Base-by-base conservation (phyloP, 768 basidiomycete species). In the Termitomyces sp. region DNA sequence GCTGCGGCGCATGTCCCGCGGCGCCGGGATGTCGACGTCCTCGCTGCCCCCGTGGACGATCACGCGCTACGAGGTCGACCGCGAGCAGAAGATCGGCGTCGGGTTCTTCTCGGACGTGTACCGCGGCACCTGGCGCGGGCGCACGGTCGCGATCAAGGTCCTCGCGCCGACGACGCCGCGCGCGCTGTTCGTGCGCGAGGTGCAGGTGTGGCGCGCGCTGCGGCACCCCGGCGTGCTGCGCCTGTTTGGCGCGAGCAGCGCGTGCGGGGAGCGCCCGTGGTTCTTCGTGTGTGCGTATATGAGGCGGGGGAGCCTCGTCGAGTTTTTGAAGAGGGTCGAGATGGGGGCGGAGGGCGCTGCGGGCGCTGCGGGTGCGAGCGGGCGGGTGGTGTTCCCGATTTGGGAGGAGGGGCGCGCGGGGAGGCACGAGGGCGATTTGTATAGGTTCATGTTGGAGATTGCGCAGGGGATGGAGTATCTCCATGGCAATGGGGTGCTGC, bases 401-500 rank as follows among this genome's bases (percentile, higher is more conserved):
- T 41, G 48, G 55, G 56, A 55, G 39, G 49, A 53, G 31, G 31
- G 52, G 4, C 20, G 12, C 7, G 39, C 1, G 22, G 20, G 12
- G 20, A 22, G 6, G 20, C 12, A 9, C 16, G 57, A 54, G 29
- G 70, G 72, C 18, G 82, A 87, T 60, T 67, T 80, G 39, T 73
- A 86, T 65, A 75, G 78, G 62, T 84, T 84, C 70, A 81, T 92
- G 67, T 77, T 84, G 57, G 86, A 92, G 70, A 83, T 92, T 61
- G 85, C 88, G 15, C 78, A 81, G 63, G 92, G 91, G 8, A 91
- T 94, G 90, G 79, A 82, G 54, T 92, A 92, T 68, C 69, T 94
- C 60, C 91, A 94, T 68, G 66, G 68, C 7, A 71, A 80, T 58
- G 85, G 81, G 4, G 81, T 92, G 4, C 65, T 91, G 60, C 92